Base-by-base conservation (phyloP, 148 eudicot species). In the Fallopia convolvulus region DNA sequence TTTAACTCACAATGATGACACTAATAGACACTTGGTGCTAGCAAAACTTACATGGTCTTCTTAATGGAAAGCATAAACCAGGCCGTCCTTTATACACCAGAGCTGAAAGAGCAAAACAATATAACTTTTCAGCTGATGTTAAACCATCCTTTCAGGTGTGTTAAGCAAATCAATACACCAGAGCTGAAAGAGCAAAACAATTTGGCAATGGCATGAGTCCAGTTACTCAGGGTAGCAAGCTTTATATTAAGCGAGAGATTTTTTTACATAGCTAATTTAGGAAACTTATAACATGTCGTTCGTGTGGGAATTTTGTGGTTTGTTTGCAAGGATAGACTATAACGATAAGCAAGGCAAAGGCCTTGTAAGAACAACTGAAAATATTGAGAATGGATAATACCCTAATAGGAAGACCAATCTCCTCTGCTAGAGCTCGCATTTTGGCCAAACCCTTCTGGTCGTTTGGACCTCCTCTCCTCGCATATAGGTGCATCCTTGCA, bases 391-490 rank as follows among this genome's bases (percentile, higher is more conserved):
- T 21, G 46, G 33, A 55, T 41, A 33, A 58, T 86, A 95, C 99
- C 97, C 92, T 97, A 81, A 95, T 88, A 50, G 99, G 99, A 75
- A 95, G 83, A 79, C 99, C 99, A 74, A 95, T 91, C 82, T 92
- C 99, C 77, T 92, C 90, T 70, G 94, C 99, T 33, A 95, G 91
- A 74, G 79, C 30, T 72, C 99, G 86, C 99, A 95, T 95, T 83
- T 86, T 92, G 42, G 97, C 99, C 8, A 95, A 89, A 81, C 97
- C 99, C 82, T 80, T 92, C 80, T 95, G 97, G 87, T 95, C 92
- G 80, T 92, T 95, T 39, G 99, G 99, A 80, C 99, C 99, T 75
- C 99, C 99, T 90, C 99, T 87, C 85, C 99, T 85, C 30, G 92
- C 99, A 77, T 89, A 95, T 20, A 95, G 83, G 77, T 88, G 88